phyloP scores from a whole-genome alignment of 495 filamentous ascomycete species.

The Podospora australis region DNA sequence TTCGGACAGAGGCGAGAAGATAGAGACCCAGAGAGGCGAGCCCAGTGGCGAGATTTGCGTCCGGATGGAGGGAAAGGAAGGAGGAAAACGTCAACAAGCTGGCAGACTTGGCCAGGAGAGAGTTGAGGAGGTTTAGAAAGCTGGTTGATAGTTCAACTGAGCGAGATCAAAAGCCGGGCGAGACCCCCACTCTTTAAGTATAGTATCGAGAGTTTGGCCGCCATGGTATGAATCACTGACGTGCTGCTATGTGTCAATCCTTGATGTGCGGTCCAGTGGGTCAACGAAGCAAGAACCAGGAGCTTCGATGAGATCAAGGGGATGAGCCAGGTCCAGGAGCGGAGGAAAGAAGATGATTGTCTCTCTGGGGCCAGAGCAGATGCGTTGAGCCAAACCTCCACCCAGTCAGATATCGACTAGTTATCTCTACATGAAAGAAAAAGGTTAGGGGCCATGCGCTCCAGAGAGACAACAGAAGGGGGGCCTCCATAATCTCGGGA shows the following conservation, averaged over 20 bases:
- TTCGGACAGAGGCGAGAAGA: neutral
- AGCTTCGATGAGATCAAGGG: constrained; percentile 12
- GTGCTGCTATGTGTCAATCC: constrained; percentile 27
- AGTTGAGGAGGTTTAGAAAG: constrained; percentile 11
- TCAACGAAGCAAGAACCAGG: constrained; percentile 8
- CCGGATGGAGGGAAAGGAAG: neutral
- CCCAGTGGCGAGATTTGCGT: constrained; percentile 1
- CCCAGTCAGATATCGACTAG: constrained; percentile 30
- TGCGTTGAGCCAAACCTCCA: constrained; percentile 11
- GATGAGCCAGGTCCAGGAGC: constrained; percentile 14
- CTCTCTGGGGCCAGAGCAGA: constrained; percentile 13
- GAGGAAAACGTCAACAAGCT: neutral
- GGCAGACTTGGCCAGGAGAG: neutral
- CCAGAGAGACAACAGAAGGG: constrained; percentile 11
- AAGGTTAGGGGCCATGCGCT: constrained; percentile 18
- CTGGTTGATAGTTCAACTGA: constrained; percentile 13
- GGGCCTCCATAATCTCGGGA: constrained; percentile 28
- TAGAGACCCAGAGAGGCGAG: neutral
- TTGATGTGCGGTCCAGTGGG: constrained; percentile 17
- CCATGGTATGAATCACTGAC: constrained; percentile 25
- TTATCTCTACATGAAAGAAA: constrained; percentile 25
- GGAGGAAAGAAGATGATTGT: constrained; percentile 18
- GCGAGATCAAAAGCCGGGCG: constrained; percentile 11
- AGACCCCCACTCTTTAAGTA: constrained; percentile 28
- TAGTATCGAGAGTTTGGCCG: constrained; percentile 20